phyloP scores from a whole-genome alignment of 306 rosid genomes.

The Rosa chinensis region DNA sequence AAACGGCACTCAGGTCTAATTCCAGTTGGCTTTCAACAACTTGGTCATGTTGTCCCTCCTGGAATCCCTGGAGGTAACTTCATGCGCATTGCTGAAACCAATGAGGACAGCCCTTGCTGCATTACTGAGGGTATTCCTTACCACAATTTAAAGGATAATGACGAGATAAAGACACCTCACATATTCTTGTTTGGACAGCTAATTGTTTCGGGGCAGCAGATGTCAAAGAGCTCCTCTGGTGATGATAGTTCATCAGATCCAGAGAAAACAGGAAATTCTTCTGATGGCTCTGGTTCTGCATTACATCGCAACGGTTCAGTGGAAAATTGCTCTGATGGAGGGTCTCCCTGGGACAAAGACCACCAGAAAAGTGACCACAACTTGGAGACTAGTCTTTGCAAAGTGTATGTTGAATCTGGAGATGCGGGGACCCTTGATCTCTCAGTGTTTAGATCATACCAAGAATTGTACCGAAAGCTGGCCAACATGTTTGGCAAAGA shows the following conservation, averaged over 20 bases:
- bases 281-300: constrained; percentile 57
- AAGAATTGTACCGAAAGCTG: constrained; percentile 40
- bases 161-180: constrained; percentile 55
- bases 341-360: constrained; percentile 67
- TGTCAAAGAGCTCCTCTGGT: constrained; percentile 49
- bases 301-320: constrained; percentile 47
- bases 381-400: constrained; percentile 49
- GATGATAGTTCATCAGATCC: constrained; percentile 58
- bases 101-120: constrained; percentile 54
- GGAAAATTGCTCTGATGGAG: constrained; percentile 73
- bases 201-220: constrained; percentile 57
- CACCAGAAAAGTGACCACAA: constrained; percentile 44
- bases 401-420: constrained; percentile 37
- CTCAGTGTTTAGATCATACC: constrained; percentile 35
- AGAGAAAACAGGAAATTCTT: constrained; percentile 52
- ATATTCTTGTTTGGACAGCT: constrained; percentile 82
- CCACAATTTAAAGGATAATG: constrained; percentile 49
- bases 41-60: constrained; percentile 37
- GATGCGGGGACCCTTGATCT: constrained; percentile 42
- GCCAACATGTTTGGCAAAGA: constrained; percentile 48
- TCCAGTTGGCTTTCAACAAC: constrained; percentile 48
- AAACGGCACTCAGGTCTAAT: constrained; percentile 50
- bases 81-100: constrained; percentile 33
- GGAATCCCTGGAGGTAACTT: constrained; percentile 38
- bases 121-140: constrained; percentile 52